Base-by-base conservation (phyloP, 176 grass and related monocot genomes). In the Cenchrus fungigraminus region DNA sequence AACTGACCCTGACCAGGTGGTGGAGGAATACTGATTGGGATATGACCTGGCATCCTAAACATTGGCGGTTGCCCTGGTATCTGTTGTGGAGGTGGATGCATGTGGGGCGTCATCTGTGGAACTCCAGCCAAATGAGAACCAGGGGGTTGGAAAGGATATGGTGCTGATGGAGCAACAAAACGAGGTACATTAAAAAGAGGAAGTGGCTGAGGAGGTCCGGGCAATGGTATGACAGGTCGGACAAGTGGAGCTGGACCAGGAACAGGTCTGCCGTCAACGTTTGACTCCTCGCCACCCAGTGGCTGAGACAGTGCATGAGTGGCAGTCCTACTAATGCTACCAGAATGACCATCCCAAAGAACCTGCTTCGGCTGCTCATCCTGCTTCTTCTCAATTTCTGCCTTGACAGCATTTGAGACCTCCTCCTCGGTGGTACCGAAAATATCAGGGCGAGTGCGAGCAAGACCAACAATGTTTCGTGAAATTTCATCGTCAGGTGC, bases 261-360 rank as follows among this genome's bases (percentile, higher is more conserved):
- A 40, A 40, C 37, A 78, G 69, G 64, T 34, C 67, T 65, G 12
- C 64, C 77, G 44, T 87, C 76, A 61, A 44, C 85, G 67, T 74
- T 92, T 5, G 60, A 73, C 42, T 98, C 96, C 80, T 98, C 92
- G 6, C 79, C 71, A 61, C 88, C 87, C 68, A 85, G 85, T 25
- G 90, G 91, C 68, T 87, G 85, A 49, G 92, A 93, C 73, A 95
- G 84, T 62, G 95, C 95, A 65, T 98, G 89, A 66, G 95, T 93
- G 47, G 95, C 95, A 57, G 93, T 93, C 10, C 91, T 57, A 67
- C 93, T 89, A 78, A 98, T 98, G 78, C 95, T 98, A 20, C 95
- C 93, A 63, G 95, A 95, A 84, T 98, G 93, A 12, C 95, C 95
- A 71, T 98, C 95, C 95, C 95, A 98, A 63, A 98, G 95, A 88